Evolutionary conservation across 192 early-diverging fungal genomes (phyloP).

Genomic region (Entomortierella beljakovae): DNA sequence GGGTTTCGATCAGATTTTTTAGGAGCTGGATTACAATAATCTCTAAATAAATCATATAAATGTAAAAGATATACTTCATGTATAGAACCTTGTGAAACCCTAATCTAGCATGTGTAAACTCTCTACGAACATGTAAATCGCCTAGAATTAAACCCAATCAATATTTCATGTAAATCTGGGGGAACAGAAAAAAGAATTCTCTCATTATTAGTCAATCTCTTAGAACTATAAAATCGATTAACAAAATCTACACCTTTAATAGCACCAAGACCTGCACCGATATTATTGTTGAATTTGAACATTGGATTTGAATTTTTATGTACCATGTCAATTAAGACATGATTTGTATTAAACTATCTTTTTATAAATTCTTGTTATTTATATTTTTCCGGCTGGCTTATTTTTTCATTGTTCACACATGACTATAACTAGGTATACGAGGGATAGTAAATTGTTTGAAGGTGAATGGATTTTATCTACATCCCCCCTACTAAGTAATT

Average conservation of each 20-base stretch:
- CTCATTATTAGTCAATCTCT: constrained; percentile 11
- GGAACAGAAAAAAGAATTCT: constrained; percentile 27
- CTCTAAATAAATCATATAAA: constrained; percentile 18
- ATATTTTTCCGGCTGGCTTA: constrained; percentile 29
- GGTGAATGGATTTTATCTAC: too few relatives aligned
- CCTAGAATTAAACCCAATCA: not conserved
- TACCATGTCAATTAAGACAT: constrained; percentile 17
- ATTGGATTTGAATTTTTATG: too few relatives aligned
- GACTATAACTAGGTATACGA: too few relatives aligned
- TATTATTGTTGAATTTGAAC: too few relatives aligned
- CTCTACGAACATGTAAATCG: not conserved
- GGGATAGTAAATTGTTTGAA: not conserved
- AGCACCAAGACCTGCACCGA: too few relatives aligned
- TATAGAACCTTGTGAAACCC: not conserved
- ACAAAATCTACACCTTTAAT: too few relatives aligned
- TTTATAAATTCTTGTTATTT: constrained; percentile 41
- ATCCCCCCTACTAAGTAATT: not conserved
- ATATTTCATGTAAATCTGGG: constrained; percentile 26
- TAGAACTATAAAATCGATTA: not conserved
- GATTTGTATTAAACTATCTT: constrained; percentile 31
- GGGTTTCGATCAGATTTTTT: not conserved
- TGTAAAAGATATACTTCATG: not conserved
- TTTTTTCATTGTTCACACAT: too few relatives aligned
- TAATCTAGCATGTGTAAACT: not conserved
- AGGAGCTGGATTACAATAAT: not conserved